Base-by-base conservation (phyloP, 257 asterid species). In the Handroanthus guayacan region DNA sequence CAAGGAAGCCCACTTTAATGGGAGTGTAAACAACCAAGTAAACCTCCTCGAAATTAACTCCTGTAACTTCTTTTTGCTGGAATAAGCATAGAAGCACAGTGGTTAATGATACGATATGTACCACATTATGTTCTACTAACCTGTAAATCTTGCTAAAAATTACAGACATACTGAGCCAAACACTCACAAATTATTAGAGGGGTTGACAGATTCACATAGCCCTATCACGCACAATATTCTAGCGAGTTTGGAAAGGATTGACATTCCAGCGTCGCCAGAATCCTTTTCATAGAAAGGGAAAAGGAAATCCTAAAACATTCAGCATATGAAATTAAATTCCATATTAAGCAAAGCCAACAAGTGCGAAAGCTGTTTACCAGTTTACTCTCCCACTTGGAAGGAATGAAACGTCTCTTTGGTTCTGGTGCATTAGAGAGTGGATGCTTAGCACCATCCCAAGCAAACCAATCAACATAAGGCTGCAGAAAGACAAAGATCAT, bases 321-420 rank as follows among this genome's bases (percentile, higher is more conserved):
- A 34, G 78, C 69, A 8, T 34, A 72, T 41, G 62, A 67, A 38
- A 50, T 44, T 37, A 64, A 16, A 44, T 48, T 38, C 9, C 44
- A 39, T 41, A 78, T 12, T 25, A 58, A 50, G 43, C 43, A 68
- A 47, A 54, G 9, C n/a, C 39, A 75, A 13, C 45, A 75, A n/a
- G 18, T 68, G 52, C 20, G 62, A 72, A 55, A 39, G 66, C 13
- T 58, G 67, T 65, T 47, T 73, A 95, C 99, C 99, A 41, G 82
- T 85, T 82, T 91, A 82, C 91, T 87, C 87, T 95, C 99, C 97
- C 90, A 91, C 85, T 90, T 92, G 51, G 99, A 95, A 67, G 93
- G 97, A 82, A 86, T 87, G 86, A 95, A 95, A 68, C 99, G 99
- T 36, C 99, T 88, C 88, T 95, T 95, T 57, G 99, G 99, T 86